Evolutionary conservation across 139 green algal genomes (phyloP), one percentile per base, ranked within the genome.

Genomic region (Zygnema circumcarinatum): DNA sequence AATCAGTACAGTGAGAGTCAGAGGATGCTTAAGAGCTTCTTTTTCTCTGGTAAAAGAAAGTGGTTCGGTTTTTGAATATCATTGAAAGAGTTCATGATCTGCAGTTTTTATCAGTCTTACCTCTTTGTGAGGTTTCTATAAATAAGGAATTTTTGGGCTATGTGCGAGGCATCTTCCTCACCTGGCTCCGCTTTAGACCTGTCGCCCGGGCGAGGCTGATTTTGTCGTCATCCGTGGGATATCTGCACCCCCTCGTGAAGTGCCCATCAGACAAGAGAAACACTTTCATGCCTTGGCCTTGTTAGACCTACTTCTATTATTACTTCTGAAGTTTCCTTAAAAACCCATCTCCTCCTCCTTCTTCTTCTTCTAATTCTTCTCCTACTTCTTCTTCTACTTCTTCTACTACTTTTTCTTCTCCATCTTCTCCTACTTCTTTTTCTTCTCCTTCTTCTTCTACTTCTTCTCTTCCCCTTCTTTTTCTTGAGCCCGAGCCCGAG

Each of bases 151-250:
- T n/a, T n/a, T n/a, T n/a, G n/a, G n/a, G n/a, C n/a, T n/a, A n/a
- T n/a, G n/a, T n/a, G n/a, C n/a, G n/a, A n/a, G n/a, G n/a, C n/a
- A n/a, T n/a, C n/a, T n/a, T n/a, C n/a, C n/a, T n/a, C 39, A 84
- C 76, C 76, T 84, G 76, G 3, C 32, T 36, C 1, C 76, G 38
- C 32, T 54, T 56, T 2, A 84, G 76, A 0, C 67, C 32, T 31
- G 76, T 84, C 29, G 76, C 76, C 39, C 35, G 25, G 1, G 76
- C 76, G 29, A 84, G 76, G 32, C 25, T 56, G 35, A 68, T 21
- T 35, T 84, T 84, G 0, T 84, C 76, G 1, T 53, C 76, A 35
- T 84, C 76, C 11, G 76, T 84, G 32, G 76, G 76, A 33, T 84
- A 84, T 35, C 76, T 84, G 76, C 20, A 36, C n/a, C 25, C 29